A percentile compares a stretch with the other conserved stretches of the same genome.
These are phyloP conservation scores for Thermochaetoides thermophila DNA, from an alignment of 495 filamentous ascomycete genomes.

Conservation along the genomic window DNA sequence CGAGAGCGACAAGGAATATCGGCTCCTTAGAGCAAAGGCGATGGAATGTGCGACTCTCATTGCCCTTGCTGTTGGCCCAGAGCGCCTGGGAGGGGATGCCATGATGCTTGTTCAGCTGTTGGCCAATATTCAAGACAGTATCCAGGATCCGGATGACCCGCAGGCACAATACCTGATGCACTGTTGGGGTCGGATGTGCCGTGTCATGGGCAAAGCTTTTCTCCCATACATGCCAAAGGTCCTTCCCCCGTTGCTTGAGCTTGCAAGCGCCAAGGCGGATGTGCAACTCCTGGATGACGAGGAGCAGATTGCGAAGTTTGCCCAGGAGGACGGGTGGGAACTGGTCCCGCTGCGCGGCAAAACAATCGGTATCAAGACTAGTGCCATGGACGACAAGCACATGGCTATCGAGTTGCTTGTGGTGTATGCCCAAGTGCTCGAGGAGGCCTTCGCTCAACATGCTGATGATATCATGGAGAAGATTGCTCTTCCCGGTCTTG, in stretches of 20 bases:
- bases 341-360: constrained; percentile 91
- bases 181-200: constrained; percentile 98
- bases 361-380: constrained; percentile 96
- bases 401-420: constrained; percentile 96
- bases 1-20: constrained; percentile 82
- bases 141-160: constrained; percentile 86
- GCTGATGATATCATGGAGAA: constrained; percentile 91
- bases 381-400: constrained; percentile 92
- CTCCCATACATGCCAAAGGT: constrained; percentile 82
- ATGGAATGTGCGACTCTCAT: constrained; percentile 99
- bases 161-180: constrained; percentile 95
- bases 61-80: constrained; percentile 85
- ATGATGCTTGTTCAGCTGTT: constrained; percentile 72
- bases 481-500: constrained; percentile 82
- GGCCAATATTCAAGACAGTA: constrained; percentile 71
- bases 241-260: constrained; percentile 82
- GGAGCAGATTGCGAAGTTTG: constrained; percentile 79
- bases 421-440: constrained; percentile 88
- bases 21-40: constrained; percentile 85
- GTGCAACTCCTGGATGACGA: constrained; percentile 95
- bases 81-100: constrained; percentile 78
- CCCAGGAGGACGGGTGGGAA: constrained; percentile 97
- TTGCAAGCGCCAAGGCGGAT: constrained; percentile 91
- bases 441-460: constrained; percentile 82
- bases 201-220: constrained; percentile 80